Percentiles rank a stretch among this genome's conserved stretches.
Evolutionary conservation across 2,329 filamentous ascomycete genomes (phyloP).

Genomic region (Ophiocordyceps camponoti-floridani): DNA sequence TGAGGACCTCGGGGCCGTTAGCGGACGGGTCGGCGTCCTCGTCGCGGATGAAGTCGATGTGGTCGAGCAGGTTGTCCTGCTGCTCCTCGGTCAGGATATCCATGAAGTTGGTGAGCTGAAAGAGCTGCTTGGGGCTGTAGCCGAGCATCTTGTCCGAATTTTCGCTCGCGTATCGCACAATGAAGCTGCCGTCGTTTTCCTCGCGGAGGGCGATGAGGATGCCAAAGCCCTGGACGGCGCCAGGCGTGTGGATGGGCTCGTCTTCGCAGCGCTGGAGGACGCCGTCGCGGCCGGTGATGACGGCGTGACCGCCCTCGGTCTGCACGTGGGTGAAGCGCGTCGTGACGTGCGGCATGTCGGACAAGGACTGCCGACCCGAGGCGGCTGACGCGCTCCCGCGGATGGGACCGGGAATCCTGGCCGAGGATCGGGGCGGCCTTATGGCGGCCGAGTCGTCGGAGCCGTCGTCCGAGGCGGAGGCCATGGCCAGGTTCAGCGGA

Average conservation of each 20-base stretch:
- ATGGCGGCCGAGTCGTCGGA: conserved; percentile 10
- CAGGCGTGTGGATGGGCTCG: conserved; percentile 77
- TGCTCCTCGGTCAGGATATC: conserved; percentile 74
- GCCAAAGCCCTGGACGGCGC: conserved; percentile 67
- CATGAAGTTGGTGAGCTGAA: conserved; percentile 57
- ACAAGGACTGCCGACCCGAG: conserved; percentile 7
- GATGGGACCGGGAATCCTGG: not conserved
- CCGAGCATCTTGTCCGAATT: conserved; percentile 63
- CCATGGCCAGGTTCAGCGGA: conserved; percentile 16
- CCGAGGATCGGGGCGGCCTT: not conserved
- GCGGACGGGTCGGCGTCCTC: conserved; percentile 57
- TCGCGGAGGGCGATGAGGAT: conserved; percentile 58
- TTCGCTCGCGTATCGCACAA: conserved; percentile 62
- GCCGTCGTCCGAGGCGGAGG: conserved; percentile 11
- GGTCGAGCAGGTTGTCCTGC: conserved; percentile 65
- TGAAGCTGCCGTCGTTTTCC: conserved; percentile 46
- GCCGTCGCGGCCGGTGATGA: conserved; percentile 64
- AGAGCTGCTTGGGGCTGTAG: conserved; percentile 59
- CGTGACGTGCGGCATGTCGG: conserved; percentile 37
- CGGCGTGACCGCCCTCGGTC: conserved; percentile 61
- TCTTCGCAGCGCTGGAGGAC: conserved; percentile 70
- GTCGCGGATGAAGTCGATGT: conserved; percentile 74
- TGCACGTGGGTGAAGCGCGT: conserved; percentile 62
- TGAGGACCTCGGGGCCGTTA: conserved; percentile 77
- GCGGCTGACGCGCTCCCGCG: conserved; percentile 4